Conservation (phyloP, 495 filamentous ascomycete genomes). For the Immersiella caudata region DNA sequence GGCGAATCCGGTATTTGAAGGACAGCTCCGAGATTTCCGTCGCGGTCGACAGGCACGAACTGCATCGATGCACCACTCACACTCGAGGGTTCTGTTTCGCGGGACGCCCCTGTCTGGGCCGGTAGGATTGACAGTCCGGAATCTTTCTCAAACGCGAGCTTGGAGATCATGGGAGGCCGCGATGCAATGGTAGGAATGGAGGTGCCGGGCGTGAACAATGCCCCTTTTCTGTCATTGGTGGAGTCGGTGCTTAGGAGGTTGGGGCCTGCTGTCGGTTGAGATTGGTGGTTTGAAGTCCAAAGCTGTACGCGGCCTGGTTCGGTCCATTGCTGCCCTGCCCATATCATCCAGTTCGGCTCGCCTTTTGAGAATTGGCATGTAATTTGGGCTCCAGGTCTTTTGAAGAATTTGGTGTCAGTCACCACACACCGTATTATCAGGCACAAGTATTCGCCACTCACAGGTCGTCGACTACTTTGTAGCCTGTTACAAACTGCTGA, state of each 20-base stretch:
- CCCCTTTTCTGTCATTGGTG: neutral
- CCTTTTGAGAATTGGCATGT: constrained; percentile 11
- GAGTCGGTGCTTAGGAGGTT: neutral
- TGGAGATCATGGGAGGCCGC: neutral
- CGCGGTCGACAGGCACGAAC: neutral
- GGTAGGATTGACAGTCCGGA: neutral
- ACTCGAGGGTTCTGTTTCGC: neutral
- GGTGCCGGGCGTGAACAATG: neutral
- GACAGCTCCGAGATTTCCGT: constrained; percentile 10
- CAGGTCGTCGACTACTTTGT: constrained; percentile 29
- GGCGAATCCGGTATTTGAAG: constrained; percentile 11
- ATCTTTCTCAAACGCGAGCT: neutral
- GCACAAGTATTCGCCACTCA: neutral
- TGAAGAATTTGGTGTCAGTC: neutral
- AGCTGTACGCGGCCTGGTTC: neutral
- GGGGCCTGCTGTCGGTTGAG: neutral
- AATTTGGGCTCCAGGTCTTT: constrained; percentile 12
- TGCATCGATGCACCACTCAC: neutral
- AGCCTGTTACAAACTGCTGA: constrained; percentile 27
- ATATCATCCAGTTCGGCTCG: constrained; percentile 1
- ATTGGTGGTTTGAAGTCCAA: constrained; percentile 7
- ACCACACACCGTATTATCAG: neutral
- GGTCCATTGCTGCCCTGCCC: constrained; percentile 2
- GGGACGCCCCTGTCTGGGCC: neutral
- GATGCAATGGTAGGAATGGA: neutral